phyloP scores from a whole-genome alignment of 768 basidiomycete species.

The Kwoniella botswanensis region DNA sequence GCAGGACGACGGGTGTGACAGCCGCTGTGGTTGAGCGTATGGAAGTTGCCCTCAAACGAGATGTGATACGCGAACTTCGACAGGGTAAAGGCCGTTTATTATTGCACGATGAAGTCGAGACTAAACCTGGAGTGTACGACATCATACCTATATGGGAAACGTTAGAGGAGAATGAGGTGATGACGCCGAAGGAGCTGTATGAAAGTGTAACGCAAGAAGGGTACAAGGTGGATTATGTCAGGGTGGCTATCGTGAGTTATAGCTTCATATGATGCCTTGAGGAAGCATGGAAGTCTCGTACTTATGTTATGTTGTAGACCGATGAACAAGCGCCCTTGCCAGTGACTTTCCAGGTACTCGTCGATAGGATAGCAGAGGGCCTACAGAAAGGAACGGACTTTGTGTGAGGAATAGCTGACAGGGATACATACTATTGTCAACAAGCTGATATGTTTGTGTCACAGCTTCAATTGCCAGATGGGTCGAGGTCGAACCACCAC shows the following conservation, averaged over 20 bases:
- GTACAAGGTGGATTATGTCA: constrained; percentile 76
- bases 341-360: constrained; percentile 75
- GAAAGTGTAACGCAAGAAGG: constrained; percentile 51
- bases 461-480: constrained; percentile 94
- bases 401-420: constrained; percentile 38
- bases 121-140: constrained; percentile 82
- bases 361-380: constrained; percentile 69
- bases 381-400: constrained; percentile 65
- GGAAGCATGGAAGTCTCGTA: background rate
- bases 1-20: constrained; percentile 88
- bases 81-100: constrained; percentile 74
- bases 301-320: constrained; percentile 65
- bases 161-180: constrained; percentile 62
- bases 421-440: background rate
- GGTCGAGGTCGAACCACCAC: constrained; percentile 78
- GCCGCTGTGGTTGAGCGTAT: constrained; percentile 88
- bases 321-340: constrained; percentile 97
- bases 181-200: constrained; percentile 58
- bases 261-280: background rate
- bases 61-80: constrained; percentile 81
- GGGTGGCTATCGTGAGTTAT: constrained; percentile 81
- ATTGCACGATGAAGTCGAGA: constrained; percentile 94
- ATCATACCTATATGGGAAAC: constrained; percentile 96
- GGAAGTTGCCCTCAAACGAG: constrained; percentile 84
- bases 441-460: constrained; percentile 21